Conservation (phyloP, 2,329 filamentous ascomycete species). For the Clonostachys solani region DNA sequence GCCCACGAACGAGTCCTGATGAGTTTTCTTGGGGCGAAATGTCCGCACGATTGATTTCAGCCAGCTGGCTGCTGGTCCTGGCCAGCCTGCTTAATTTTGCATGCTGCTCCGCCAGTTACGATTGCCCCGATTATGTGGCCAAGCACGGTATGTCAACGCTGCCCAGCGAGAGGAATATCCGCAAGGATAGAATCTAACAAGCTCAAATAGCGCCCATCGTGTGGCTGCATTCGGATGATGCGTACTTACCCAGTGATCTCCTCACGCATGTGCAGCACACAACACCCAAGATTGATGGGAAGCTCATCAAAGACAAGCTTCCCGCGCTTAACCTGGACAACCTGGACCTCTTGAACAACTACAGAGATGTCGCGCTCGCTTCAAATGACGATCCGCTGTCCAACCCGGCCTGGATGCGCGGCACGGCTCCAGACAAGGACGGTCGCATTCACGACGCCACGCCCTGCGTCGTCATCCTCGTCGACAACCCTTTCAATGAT, state of each 20-base stretch:
- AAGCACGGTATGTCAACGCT: constrained; percentile 15
- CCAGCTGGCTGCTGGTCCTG: no score
- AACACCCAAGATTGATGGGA: constrained; percentile 7
- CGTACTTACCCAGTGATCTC: constrained; percentile 20
- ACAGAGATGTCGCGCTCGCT: constrained; percentile 5
- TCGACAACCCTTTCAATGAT: constrained; percentile 15
- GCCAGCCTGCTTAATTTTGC: no score
- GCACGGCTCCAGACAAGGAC: constrained; percentile 3
- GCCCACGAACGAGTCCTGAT: no score
- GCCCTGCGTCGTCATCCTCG: constrained; percentile 20
- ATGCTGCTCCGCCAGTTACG: neutral
- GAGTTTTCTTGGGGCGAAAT: no score
- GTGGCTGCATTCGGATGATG: constrained; percentile 24
- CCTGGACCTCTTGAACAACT: no score
- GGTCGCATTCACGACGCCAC: constrained; percentile 8
- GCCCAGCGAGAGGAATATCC: no score
- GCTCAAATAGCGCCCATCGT: constrained; percentile 6
- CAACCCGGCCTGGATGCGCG: constrained; percentile 17
- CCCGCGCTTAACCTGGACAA: no score
- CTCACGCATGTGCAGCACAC: constrained; percentile 20
- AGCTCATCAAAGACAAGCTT: no score
- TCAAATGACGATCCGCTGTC: constrained; percentile 18
- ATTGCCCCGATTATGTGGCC: constrained; percentile 18
- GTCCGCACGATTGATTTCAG: no score
- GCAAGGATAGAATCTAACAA: constrained; percentile 10